Conservation (phyloP, 2,329 filamentous ascomycete genomes). For the Stylonectria norvegica region DNA sequence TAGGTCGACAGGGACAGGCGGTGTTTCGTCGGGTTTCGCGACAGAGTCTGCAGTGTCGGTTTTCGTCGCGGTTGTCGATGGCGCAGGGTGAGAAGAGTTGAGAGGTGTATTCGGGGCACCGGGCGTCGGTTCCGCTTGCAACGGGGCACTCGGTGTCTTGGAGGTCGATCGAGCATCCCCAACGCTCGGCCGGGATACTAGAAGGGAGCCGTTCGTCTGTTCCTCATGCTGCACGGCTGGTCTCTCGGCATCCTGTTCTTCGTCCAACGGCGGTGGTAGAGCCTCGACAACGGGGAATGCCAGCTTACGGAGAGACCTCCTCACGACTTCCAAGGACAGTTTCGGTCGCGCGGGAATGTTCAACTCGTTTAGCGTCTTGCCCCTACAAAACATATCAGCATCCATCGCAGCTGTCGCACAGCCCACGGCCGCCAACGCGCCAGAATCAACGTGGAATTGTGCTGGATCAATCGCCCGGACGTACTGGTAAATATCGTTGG, state of each 20-base stretch:
- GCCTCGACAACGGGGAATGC: slow-evolving; percentile 18
- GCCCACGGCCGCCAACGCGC: slow-evolving; percentile 16
- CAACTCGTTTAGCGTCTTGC: slow-evolving; percentile 47
- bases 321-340: slow-evolving; percentile 42
- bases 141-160: slow-evolving; percentile 11
- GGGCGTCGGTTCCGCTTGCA: slow-evolving; percentile 8
- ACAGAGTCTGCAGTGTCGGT: slow-evolving; percentile 14
- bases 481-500: slow-evolving; percentile 59
- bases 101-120: not conserved
- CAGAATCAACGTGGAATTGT: slow-evolving; percentile 12
- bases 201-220: slow-evolving; percentile 10
- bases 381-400: slow-evolving; percentile 29
- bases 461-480: slow-evolving; percentile 30
- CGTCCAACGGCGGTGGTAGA: slow-evolving; percentile 8
- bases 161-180: slow-evolving; percentile 7
- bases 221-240: slow-evolving; percentile 10
- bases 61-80: slow-evolving; percentile 2
- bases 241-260: slow-evolving; percentile 9
- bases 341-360: slow-evolving; percentile 50
- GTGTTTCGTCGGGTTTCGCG: slow-evolving; percentile 5
- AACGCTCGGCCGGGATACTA: slow-evolving; percentile 12
- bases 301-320: slow-evolving; percentile 35
- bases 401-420: slow-evolving; percentile 10
- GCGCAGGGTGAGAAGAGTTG: not conserved
- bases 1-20: slow-evolving; percentile 6